These are phyloP conservation scores for Cryptococcus amylolentus DNA, from an alignment of 1,284 basidiomycete species.

Conservation along the genomic window DNA sequence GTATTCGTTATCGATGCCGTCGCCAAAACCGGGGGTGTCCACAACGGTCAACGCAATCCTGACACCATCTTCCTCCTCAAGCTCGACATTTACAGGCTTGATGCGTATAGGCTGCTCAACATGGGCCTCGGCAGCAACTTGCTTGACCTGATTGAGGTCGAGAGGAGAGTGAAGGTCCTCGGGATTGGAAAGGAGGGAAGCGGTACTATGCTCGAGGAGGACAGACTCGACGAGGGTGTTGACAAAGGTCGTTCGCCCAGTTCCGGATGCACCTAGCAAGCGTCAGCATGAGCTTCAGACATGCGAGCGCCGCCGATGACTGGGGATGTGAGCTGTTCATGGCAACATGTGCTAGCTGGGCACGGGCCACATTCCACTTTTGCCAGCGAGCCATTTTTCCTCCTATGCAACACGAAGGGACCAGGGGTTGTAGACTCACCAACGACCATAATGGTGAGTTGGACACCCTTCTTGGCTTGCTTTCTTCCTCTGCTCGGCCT, in stretches of 20 bases:
- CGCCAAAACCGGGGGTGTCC: constrained; percentile 97
- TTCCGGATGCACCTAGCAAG: constrained; percentile 76
- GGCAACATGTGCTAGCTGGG: not conserved
- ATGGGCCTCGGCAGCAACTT: constrained; percentile 69
- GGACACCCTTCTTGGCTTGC: constrained; percentile 95
- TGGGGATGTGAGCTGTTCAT: not conserved
- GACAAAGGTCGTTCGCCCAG: constrained; percentile 94
- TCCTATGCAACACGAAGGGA: not conserved
- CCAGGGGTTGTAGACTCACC: constrained; percentile 55
- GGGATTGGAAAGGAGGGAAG: constrained; percentile 48
- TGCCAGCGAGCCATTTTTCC: not conserved
- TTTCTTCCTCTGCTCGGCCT: constrained; percentile 77
- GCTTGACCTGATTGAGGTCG: constrained; percentile 55
- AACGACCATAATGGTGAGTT: constrained; percentile 93
- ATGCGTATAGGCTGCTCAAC: constrained; percentile 93
- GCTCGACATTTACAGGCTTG: constrained; percentile 92
- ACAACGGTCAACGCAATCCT: constrained; percentile 97
- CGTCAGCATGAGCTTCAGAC: not conserved
- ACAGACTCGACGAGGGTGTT: constrained; percentile 96
- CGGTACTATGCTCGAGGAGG: constrained; percentile 60
- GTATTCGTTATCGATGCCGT: constrained; percentile 98
- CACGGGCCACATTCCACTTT: not conserved
- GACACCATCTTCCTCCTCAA: constrained; percentile 91
- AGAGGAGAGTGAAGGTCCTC: constrained; percentile 73
- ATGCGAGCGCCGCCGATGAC: not conserved